Evolutionary conservation across 352 stramenopile species (phyloP), one percentile per base, ranked within the genome.

Genomic region (Phytopythium delawarense): DNA sequence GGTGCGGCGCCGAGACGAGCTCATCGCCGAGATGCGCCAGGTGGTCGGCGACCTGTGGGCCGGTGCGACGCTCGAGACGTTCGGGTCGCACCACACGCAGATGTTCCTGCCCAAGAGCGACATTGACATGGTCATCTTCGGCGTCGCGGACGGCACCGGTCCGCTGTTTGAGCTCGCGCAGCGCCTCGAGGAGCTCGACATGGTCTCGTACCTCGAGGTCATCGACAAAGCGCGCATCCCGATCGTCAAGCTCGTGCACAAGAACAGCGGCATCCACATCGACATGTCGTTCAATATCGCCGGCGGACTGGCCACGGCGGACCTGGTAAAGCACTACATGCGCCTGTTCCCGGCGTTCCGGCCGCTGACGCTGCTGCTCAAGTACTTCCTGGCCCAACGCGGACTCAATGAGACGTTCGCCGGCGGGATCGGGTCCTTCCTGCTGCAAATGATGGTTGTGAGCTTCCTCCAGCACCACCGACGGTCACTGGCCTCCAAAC

Each of bases 191-290:
- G 67, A 82, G 61, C 69, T 81, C 12, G 81, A 90, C 32, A 69
- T 97, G 48, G 80, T 97, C 42, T 92, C 75, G 42, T 97, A 97
- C 67, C 62, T 99, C 9, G 94, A 99, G 71, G 89, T 98, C 21
- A 97, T 99, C 69, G 87, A 96, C 71, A 93, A 97, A 53, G 97
- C 96, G 4, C 78, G 89, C 15, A 97, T 99, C 55, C 96, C 96
- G 37, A 96, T 98, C 63, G 96, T 99, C 61, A 99, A 99, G 82
- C 95, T 98, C 64, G 94, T 96, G 28, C 82, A 98, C 72, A 91
- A 88, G 60, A 68, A 79, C 1, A 94, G 83, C 30, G 81, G 86
- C 30, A 90, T 98, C 53, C 80, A 94, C 32, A 76, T 98, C 23
- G 96, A 99, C 54, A 76, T 99, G 39, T 98, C 85, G 52, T 98